Evolutionary conservation across 208 protist species (phyloP).

Genomic region (Trypanosoma avium): DNA sequence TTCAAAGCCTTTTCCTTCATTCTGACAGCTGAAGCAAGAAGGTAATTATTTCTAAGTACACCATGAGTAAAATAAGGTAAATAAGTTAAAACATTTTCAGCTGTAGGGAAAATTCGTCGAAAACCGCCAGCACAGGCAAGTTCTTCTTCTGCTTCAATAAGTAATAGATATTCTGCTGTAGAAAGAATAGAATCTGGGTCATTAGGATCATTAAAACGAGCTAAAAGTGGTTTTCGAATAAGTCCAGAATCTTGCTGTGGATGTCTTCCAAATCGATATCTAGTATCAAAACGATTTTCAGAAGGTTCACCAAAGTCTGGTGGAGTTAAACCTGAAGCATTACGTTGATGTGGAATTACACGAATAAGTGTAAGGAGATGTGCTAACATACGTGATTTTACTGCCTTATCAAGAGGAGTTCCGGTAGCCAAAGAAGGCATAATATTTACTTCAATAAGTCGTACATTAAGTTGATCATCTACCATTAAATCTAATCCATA

Average conservation of each 20-base stretch:
- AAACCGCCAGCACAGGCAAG: slow-evolving; percentile 78
- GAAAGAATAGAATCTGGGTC: slow-evolving; percentile 73
- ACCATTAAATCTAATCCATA: slow-evolving; percentile 90
- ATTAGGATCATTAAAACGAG: slow-evolving; percentile 54
- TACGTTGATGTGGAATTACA: slow-evolving; percentile 65
- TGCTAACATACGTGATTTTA: slow-evolving; percentile 86
- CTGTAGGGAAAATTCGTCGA: slow-evolving; percentile 68
- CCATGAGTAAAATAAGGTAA: slow-evolving; percentile 78
- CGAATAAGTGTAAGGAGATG: slow-evolving; percentile 87
- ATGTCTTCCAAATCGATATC: slow-evolving; percentile 75
- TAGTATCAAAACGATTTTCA: slow-evolving; percentile 30
- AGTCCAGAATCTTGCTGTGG: slow-evolving; percentile 44
- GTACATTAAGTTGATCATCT: slow-evolving; percentile 71
- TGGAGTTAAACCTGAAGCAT: slow-evolving; percentile 21
- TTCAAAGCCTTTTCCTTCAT: slow-evolving; percentile 38
- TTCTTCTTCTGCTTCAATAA: slow-evolving; percentile 85
- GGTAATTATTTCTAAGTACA: slow-evolving; percentile 81
- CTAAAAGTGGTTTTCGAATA: slow-evolving; percentile 45
- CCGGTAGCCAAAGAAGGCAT: slow-evolving; percentile 90
- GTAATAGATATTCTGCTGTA: slow-evolving; percentile 53
- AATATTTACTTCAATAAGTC: slow-evolving; percentile 92
- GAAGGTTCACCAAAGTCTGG: slow-evolving; percentile 11
- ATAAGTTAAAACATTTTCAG: slow-evolving; percentile 60
- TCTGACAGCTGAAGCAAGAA: slow-evolving; percentile 62
- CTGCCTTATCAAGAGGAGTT: slow-evolving; percentile 81